These are phyloP conservation scores for Sporothrix pallida DNA, from an alignment of 2,329 filamentous ascomycete genomes.

Conservation along the genomic window DNA sequence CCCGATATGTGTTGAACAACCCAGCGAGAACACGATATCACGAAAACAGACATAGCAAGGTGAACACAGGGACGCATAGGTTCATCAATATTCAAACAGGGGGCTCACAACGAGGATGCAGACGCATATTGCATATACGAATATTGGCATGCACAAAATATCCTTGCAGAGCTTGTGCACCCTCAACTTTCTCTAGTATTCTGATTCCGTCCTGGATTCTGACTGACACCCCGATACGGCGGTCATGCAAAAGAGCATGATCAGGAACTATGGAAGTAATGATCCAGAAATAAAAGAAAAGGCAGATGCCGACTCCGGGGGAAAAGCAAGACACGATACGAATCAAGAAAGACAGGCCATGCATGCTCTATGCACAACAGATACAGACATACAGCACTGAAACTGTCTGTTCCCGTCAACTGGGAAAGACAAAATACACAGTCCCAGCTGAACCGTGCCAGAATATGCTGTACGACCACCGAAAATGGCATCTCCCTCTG, in stretches of 20 bases:
- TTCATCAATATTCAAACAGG: no score
- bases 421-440: neutral
- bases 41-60: neutral
- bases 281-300: neutral
- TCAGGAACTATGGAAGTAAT: neutral
- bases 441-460: neutral
- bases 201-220: neutral
- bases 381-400: neutral
- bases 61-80: neutral
- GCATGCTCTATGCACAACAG: neutral
- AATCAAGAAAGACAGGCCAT: neutral
- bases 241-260: neutral
- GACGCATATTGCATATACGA: neutral
- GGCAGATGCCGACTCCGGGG: neutral
- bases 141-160: slow-evolving; percentile 2
- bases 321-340: neutral
- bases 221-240: neutral
- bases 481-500: neutral
- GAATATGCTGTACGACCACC: neutral
- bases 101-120: no score
- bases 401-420: slow-evolving; percentile 15
- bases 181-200: neutral
- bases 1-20: neutral
- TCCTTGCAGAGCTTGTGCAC: neutral
- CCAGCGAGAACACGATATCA: neutral